A percentile compares a stretch with the other conserved stretches of the same genome.
Conservation (phyloP, 202 grass and related monocot species). For the Alloteropsis angusta region DNA sequence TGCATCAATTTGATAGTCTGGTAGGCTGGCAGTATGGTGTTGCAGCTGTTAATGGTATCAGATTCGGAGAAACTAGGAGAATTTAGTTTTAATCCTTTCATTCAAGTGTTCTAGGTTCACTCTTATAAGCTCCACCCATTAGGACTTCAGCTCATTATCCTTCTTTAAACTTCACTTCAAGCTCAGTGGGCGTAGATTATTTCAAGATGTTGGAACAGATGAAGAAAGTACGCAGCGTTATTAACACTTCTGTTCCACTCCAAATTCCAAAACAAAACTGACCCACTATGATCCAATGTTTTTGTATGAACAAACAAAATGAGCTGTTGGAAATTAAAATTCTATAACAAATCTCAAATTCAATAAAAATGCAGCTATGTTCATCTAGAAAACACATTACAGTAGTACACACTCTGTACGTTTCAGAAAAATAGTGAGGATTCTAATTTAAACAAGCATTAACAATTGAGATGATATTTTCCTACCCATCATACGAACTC, state of each 20-base stretch:
- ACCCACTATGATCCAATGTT: neutral
- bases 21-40: neutral
- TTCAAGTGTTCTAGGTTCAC: neutral
- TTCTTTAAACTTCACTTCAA: neutral
- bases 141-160: neutral
- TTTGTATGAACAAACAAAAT: neutral
- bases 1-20: neutral
- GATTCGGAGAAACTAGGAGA: neutral
- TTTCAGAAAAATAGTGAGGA: neutral
- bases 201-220: neutral
- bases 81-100: neutral
- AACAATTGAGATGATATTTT: neutral
- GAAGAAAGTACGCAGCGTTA: neutral
- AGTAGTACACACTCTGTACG: neutral
- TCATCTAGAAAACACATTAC: neutral
- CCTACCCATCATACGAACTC: neutral
- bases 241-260: neutral
- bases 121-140: neutral
- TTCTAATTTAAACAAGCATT: neutral
- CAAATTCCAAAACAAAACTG: neutral
- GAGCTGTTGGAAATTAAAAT: neutral
- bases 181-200: neutral
- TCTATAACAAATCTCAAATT: neutral
- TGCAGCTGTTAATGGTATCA: neutral
- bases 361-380: neutral